phyloP scores from a whole-genome alignment of 2,329 filamentous ascomycete species.

The Mariannaea elegans region DNA sequence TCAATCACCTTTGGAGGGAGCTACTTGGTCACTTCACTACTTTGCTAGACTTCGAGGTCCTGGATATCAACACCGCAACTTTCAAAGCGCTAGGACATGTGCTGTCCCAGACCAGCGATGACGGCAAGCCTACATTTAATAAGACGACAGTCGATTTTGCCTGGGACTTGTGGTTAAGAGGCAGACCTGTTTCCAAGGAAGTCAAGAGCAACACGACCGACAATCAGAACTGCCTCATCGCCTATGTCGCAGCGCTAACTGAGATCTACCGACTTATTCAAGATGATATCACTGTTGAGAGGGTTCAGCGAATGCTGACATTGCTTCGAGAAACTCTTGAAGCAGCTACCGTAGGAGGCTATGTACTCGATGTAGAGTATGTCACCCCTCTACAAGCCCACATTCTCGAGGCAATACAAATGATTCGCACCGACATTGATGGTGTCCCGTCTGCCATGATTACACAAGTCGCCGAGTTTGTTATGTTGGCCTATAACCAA shows the following conservation, averaged over 20 bases:
- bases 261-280: constrained; percentile 82
- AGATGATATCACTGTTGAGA: constrained; percentile 66
- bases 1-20: constrained; percentile 78
- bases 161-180: constrained; percentile 76
- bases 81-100: constrained; percentile 74
- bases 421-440: constrained; percentile 71
- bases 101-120: constrained; percentile 60
- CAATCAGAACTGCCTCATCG: constrained; percentile 84
- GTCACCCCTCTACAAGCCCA: constrained; percentile 77
- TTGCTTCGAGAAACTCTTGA: constrained; percentile 77
- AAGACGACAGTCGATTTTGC: constrained; percentile 65
- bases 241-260: constrained; percentile 80
- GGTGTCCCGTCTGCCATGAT: constrained; percentile 76
- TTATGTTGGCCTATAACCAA: constrained; percentile 71
- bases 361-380: constrained; percentile 77
- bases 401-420: constrained; percentile 73
- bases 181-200: constrained; percentile 62
- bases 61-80: constrained; percentile 77
- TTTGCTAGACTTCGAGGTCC: constrained; percentile 68
- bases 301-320: constrained; percentile 72
- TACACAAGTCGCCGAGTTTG: constrained; percentile 74
- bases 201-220: constrained; percentile 55
- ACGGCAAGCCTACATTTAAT: constrained; percentile 54
- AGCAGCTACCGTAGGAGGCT: constrained; percentile 72
- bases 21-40: constrained; percentile 74